A percentile compares a stretch with the other conserved stretches of the same genome.
phyloP scores from a whole-genome alignment of 352 stramenopile genomes.

The Phytophthora fragariaefolia region DNA sequence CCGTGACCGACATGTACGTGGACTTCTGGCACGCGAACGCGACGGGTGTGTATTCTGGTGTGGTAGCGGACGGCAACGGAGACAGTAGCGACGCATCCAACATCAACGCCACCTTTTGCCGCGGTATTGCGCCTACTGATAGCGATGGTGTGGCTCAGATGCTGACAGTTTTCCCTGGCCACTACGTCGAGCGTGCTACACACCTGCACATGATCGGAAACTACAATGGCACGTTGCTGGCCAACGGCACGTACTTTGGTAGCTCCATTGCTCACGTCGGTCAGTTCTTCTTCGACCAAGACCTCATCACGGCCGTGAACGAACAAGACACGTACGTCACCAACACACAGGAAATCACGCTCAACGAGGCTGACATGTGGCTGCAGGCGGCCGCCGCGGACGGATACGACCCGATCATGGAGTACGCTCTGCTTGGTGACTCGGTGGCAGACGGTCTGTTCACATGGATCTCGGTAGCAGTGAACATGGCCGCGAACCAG shows the following conservation, averaged over 20 bases:
- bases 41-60: slow-evolving; percentile 38
- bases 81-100: slow-evolving; percentile 37
- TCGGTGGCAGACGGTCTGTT: slow-evolving; percentile 29
- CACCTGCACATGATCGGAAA: slow-evolving; percentile 38
- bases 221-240: slow-evolving; percentile 26
- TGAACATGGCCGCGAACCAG: slow-evolving; percentile 24
- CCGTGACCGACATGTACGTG: slow-evolving; percentile 33
- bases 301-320: slow-evolving; percentile 36
- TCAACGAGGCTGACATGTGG: slow-evolving; percentile 34
- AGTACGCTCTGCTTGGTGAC: slow-evolving; percentile 28
- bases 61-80: slow-evolving; percentile 34
- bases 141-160: slow-evolving; percentile 29
- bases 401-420: slow-evolving; percentile 32
- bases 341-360: slow-evolving; percentile 34
- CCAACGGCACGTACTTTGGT: slow-evolving; percentile 30
- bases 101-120: slow-evolving; percentile 34
- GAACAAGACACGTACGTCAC: slow-evolving; percentile 31
- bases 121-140: slow-evolving; percentile 32
- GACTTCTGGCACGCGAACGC: slow-evolving; percentile 42
- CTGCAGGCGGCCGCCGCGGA: slow-evolving; percentile 20
- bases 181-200: slow-evolving; percentile 35
- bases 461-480: slow-evolving; percentile 28
- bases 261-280: slow-evolving; percentile 26
- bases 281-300: slow-evolving; percentile 41
- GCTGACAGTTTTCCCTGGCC: slow-evolving; percentile 32